phyloP scores from a whole-genome alignment of 768 basidiomycete species.

The Tylopilus vinaceipallidus region DNA sequence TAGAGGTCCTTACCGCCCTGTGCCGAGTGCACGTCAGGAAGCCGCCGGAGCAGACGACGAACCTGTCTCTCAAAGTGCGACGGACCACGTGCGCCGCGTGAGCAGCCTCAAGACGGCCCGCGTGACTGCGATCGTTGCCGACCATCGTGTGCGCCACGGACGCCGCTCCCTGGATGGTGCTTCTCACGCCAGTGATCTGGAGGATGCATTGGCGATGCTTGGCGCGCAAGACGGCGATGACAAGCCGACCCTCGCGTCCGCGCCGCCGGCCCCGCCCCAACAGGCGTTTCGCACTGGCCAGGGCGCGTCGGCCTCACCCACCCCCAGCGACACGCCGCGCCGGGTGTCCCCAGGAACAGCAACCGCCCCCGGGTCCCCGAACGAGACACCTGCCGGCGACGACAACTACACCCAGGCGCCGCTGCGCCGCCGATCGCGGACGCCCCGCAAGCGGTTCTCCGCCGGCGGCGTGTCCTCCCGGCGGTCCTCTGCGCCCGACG shows the following conservation, averaged over 20 bases:
- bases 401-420: slow-evolving; percentile 22
- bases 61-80: not conserved
- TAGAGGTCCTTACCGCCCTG: slow-evolving; percentile 1
- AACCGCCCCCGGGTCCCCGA: not conserved
- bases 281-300: not conserved
- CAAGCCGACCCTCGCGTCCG: not conserved
- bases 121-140: not conserved
- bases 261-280: not conserved
- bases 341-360: slow-evolving; percentile 10
- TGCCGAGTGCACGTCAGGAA: not conserved
- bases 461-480: not conserved
- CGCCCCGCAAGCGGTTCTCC: not conserved
- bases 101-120: not conserved
- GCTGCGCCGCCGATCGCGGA: slow-evolving; percentile 12
- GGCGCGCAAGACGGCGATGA: not conserved
- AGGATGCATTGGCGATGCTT: not conserved
- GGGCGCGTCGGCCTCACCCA: not conserved
- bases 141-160: not conserved
- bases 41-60: slow-evolving; percentile 3
- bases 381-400: not conserved
- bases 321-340: not conserved
- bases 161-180: slow-evolving; percentile 3
- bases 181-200: not conserved
- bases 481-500: slow-evolving; percentile 18
- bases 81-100: not conserved